Conservation (phyloP, 2,329 filamentous ascomycete genomes). For the Sporothrix protearum region DNA sequence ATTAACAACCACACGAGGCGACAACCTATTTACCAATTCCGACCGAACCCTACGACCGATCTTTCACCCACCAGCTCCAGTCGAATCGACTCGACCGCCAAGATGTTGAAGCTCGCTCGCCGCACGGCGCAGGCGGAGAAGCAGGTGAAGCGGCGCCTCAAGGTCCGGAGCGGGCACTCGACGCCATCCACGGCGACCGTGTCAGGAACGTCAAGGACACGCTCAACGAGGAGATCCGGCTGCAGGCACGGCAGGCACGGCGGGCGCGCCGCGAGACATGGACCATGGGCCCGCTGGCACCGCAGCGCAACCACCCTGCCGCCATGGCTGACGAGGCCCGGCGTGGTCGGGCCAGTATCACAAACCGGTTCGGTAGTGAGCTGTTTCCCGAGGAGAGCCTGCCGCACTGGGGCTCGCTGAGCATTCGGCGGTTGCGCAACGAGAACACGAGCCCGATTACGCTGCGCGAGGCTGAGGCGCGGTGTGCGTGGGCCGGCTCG, state of each 20-base stretch:
- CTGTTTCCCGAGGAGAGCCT: conserved; percentile 24
- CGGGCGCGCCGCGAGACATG: conserved; percentile 68
- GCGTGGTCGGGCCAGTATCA: conserved; percentile 20
- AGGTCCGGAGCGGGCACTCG: conserved; percentile 24
- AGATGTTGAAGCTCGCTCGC: conserved; percentile 69
- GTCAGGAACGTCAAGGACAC: conserved; percentile 30
- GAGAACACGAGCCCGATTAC: conserved; percentile 27
- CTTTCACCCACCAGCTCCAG: background rate
- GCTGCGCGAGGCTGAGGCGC: conserved; percentile 37
- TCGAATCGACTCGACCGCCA: background rate
- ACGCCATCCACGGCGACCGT: background rate
- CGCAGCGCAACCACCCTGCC: conserved; percentile 58
- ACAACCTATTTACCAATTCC: background rate
- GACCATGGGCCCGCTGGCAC: conserved; percentile 72
- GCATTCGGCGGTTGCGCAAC: conserved; percentile 26
- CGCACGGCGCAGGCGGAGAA: conserved; percentile 64
- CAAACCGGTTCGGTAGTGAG: conserved; percentile 26
- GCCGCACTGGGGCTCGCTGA: conserved; percentile 28
- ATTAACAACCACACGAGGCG: background rate
- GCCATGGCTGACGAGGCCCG: conserved; percentile 23
- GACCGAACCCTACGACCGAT: background rate
- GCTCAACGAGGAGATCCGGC: conserved; percentile 36
- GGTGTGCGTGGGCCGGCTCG: conserved; percentile 56
- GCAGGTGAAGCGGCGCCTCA: conserved; percentile 52
- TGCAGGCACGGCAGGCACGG: conserved; percentile 37